Evolutionary conservation across 1,284 basidiomycete genomes (phyloP).

Genomic region (Malassezia caprae): DNA sequence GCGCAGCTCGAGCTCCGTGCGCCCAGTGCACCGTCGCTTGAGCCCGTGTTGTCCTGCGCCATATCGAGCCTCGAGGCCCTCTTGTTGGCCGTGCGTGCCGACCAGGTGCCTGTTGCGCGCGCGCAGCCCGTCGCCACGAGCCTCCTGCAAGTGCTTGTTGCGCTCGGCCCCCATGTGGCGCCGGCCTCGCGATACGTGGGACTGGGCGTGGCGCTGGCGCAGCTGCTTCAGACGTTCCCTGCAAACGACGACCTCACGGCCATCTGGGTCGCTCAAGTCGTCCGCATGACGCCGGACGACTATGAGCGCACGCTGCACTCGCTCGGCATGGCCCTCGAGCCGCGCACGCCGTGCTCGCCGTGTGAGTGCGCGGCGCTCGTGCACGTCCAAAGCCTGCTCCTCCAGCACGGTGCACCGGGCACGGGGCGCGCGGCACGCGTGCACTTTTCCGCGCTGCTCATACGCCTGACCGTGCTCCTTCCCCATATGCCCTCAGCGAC

Average conservation of each 20-base stretch:
- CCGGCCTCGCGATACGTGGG: neutral
- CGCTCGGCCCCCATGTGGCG: neutral
- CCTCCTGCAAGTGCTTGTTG: neutral
- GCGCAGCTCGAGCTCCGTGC: neutral
- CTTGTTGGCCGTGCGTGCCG: neutral
- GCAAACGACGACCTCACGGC: neutral
- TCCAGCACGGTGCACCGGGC: constrained; percentile 23
- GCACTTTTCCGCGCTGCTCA: constrained; percentile 20
- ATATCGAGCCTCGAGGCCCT: neutral
- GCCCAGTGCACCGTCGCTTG: neutral
- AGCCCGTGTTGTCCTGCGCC: neutral
- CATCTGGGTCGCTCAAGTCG: neutral
- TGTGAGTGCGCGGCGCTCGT: constrained; percentile 9
- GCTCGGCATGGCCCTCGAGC: neutral
- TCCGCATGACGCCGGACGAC: neutral
- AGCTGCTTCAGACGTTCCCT: neutral
- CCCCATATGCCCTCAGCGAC: neutral
- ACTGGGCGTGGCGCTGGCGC: neutral
- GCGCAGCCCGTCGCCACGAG: neutral
- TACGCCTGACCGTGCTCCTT: neutral
- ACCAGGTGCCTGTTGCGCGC: neutral
- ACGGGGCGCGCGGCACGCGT: constrained; percentile 20
- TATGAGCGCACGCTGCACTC: constrained; percentile 3
- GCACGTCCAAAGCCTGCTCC: constrained; percentile 14
- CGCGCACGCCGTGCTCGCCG: neutral